Base-by-base conservation (phyloP, 2,329 filamentous ascomycete genomes). In the Nemania sp. region DNA sequence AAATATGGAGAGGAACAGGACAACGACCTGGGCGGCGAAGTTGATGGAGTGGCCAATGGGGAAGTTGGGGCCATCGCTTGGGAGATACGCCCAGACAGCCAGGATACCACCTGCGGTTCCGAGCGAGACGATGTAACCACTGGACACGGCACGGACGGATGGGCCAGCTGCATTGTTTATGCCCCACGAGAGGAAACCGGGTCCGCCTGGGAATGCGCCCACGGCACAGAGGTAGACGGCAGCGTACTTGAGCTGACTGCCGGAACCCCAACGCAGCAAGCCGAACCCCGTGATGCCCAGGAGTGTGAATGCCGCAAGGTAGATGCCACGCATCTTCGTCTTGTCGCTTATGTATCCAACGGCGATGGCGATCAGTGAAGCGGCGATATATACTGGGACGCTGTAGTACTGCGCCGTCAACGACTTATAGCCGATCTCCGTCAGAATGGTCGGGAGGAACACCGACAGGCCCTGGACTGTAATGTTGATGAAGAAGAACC, bases 401-500 rank as follows among this genome's bases (percentile, higher is more conserved):
- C 75, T 77, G 65, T 77, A 76, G 42, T 80, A 74, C 68, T 81
- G 79, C 2, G 78, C 76, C 50, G 72, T 68, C 7, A 75, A 74
- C 3, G 72, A 64, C 18, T 74, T 70, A 74, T 76, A 81, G 20
- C 74, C 71, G 29, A 81, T 66, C 29, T 80, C 75, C 17, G 65
- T 70, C n/a, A 82, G 71, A 52, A 81, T 78, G n/a, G 78, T 81
- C 12, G 78, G 79, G 69, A 81, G 73, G 66, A 82, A 81, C n/a
- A 81, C 78, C 9, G 79, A 81, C 12, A 81, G 67, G 1, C 79
- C 79, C 62, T 86, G 83, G 2, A 87, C 83, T 1, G 83, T 85
- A 67, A 87, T 81, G 72, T 87, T 86, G 75, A 85, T 82, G 67
- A 80, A 75, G 74, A 86, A 84, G 76, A 86, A 86, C 6, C 83